These are phyloP conservation scores for Elongisporangium undulatum DNA, from an alignment of 352 stramenopile species.

Conservation along the genomic window DNA sequence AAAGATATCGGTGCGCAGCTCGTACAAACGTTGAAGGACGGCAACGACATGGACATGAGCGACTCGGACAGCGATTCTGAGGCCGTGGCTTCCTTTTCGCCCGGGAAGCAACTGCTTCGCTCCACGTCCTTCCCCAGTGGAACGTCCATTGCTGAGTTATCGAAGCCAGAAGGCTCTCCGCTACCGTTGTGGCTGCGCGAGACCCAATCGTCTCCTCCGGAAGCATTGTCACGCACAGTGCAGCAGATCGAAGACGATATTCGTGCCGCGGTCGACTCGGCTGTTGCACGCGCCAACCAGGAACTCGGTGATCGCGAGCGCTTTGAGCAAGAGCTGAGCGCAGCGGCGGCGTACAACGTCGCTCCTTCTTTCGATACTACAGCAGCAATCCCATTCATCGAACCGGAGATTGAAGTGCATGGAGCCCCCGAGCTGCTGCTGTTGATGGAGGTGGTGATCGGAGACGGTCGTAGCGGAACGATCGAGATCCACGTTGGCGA, in stretches of 20 bases:
- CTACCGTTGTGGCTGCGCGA: neutral
- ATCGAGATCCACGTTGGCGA: conserved; percentile 65
- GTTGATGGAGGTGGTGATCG: conserved; percentile 76
- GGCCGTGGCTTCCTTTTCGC: neutral
- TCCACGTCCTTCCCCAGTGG: neutral
- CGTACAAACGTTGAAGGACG: conserved; percentile 12
- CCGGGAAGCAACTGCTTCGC: conserved; percentile 2
- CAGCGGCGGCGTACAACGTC: conserved; percentile 7
- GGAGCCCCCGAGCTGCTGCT: conserved; percentile 41
- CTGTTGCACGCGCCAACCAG: conserved; percentile 27
- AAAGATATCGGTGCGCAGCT: conserved; percentile 4
- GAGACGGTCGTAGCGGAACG: conserved; percentile 56
- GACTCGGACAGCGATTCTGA: neutral
- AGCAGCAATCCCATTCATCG: neutral
- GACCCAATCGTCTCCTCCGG: neutral
- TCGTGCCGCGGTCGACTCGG: conserved; percentile 43
- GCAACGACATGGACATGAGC: neutral
- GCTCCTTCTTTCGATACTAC: neutral
- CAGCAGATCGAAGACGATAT: conserved; percentile 66
- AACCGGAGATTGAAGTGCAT: conserved; percentile 2
- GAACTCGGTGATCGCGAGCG: conserved; percentile 31
- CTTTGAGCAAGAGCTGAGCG: conserved; percentile 30
- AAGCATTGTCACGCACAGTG: conserved; percentile 18
- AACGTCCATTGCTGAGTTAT: neutral
- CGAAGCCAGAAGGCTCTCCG: neutral